Conservation (phyloP, 306 rosid species). For the Erythrophleum fordii region DNA sequence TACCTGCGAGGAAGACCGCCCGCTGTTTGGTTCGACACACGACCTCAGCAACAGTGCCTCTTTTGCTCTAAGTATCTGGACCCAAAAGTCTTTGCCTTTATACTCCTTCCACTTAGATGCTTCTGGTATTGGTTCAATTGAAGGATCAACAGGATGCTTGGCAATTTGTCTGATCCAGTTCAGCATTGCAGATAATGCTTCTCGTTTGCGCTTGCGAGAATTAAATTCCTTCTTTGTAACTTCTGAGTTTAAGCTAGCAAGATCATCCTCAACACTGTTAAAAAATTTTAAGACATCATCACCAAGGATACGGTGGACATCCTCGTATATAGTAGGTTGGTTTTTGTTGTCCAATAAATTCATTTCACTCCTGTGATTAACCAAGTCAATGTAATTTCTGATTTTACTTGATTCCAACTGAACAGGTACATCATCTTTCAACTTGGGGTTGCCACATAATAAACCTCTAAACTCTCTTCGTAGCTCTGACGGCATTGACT, state of each 20-base stretch:
- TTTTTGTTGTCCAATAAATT: conserved; percentile 35
- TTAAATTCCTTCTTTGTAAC: conserved; percentile 43
- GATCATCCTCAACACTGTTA: conserved; percentile 28
- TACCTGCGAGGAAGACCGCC: conserved; percentile 67
- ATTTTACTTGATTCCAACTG: conserved; percentile 43
- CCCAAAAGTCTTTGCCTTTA: conserved; percentile 52
- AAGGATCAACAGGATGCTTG: conserved; percentile 56
- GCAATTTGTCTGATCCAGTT: conserved; percentile 69
- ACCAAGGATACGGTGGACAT: conserved; percentile 5
- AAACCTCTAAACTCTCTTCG: conserved; percentile 57
- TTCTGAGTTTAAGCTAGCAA: conserved; percentile 28
- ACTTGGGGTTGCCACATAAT: conserved; percentile 43
- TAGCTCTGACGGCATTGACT: conserved; percentile 51
- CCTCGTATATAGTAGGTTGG: conserved; percentile 31
- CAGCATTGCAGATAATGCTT: conserved; percentile 64
- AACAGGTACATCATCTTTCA: conserved; percentile 39
- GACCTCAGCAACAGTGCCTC: conserved; percentile 48
- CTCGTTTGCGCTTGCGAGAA: conserved; percentile 65
- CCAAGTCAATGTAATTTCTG: conserved; percentile 38
- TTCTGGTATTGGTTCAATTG: conserved; percentile 53
- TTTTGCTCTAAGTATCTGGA: conserved; percentile 66
- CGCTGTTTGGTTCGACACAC: conserved; percentile 47
- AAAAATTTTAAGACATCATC: conserved; percentile 34
- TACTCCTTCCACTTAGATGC: conserved; percentile 65
- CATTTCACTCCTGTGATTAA: conserved; percentile 36